Base-by-base conservation (phyloP, 2,329 filamentous ascomycete genomes). In the Ambrosiella beaveri region DNA sequence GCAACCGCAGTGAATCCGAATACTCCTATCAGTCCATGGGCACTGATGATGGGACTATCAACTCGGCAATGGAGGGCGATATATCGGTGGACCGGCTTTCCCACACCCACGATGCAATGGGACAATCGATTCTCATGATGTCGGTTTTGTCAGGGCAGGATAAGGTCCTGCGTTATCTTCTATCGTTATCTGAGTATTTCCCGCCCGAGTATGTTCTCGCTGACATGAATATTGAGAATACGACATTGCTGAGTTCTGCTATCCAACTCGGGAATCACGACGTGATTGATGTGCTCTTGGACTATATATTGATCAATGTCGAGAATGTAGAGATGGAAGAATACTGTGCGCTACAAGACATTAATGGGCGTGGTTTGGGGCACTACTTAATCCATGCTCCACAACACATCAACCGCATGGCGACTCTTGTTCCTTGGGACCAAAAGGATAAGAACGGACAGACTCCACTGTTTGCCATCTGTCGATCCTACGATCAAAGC, bases 361-460 rank as follows among this genome's bases (percentile, higher is more conserved):
- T 79, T 41, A 85, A 89, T 73, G 93, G 91, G 19, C 83, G 93
- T 64, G 95, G 89, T 62, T 80, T 88, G 56, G 93, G 85, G n/a
- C 93, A 98, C 69, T 98, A 98, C 68, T 76, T 98, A 13, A 98
- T 98, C 71, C 86, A 95, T 66, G 84, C 88, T 7, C 93, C 93
- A 1, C 76, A 79, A 57, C 74, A 98, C 17, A 93, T 98, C 63
- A 73, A 75, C 50, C 77, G 79, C 57, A 84, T 97, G 61, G 90
- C 89, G 1, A 76, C 78, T 61, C 71, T 91, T 63, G 74, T 98
- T 57, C 86, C 88, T 7, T 98, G 93, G 93, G 80, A 82, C 59
- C 81, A 94, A 68, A 88, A 85, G 63, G 93, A 98, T 69, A 94
- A 89, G 68, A 96, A 97, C 66, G 93, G 93, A 0, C 93, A 97